phyloP scores from a whole-genome alignment of 2,329 filamentous ascomycete genomes.

The Apiospora rasikravindrae region DNA sequence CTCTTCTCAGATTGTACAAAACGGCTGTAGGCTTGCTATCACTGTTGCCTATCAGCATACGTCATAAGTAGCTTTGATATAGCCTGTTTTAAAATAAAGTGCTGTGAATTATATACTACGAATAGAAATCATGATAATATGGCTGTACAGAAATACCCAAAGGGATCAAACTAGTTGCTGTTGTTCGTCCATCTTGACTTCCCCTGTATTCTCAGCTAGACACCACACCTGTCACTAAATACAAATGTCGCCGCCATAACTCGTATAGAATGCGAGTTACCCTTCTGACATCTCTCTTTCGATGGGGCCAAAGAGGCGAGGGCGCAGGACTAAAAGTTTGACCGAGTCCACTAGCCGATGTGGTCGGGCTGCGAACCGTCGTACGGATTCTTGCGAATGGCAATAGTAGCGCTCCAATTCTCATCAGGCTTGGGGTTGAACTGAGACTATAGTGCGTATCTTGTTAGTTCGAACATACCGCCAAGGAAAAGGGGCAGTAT shows the following conservation, averaged over 20 bases:
- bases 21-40: too few relatives aligned
- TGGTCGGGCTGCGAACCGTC: conserved; percentile 4
- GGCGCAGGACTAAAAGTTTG: neutral
- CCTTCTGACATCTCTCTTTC: neutral
- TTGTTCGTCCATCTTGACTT: neutral
- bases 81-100: neutral
- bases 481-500: neutral
- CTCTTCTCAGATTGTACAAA: too few relatives aligned
- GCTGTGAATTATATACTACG: neutral
- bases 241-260: neutral
- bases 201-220: neutral
- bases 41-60: too few relatives aligned
- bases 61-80: neutral
- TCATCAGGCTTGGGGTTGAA: conserved; percentile 5
- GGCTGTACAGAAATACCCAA: neutral
- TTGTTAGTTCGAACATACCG: neutral
- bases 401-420: conserved; percentile 4
- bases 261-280: neutral
- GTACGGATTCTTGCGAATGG: conserved; percentile 10
- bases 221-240: neutral
- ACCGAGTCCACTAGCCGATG: neutral
- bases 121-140: neutral
- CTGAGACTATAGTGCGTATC: neutral
- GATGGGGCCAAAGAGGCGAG: neutral
- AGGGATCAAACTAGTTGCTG: neutral